Percentiles rank a stretch among this genome's conserved stretches.
phyloP scores from a whole-genome alignment of 2,329 filamentous ascomycete genomes.

The Nannizziopsis arthrosporioides region DNA sequence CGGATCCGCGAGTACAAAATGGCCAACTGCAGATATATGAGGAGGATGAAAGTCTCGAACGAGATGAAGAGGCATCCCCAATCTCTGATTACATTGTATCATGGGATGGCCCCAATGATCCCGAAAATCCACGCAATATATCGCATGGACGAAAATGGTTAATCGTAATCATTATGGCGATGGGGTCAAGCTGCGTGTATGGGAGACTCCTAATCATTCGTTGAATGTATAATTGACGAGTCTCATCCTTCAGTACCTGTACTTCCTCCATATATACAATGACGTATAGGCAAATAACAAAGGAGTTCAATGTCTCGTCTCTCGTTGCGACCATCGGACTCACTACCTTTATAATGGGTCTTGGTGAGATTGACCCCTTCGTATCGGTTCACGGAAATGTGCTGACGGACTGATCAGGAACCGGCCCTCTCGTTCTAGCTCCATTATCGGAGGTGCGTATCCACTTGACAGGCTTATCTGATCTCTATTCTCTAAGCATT shows the following conservation, averaged over 20 bases:
- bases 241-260: conserved; percentile 50
- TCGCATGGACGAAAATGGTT: conserved; percentile 59
- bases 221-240: background rate
- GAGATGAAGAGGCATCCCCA: conserved; percentile 16
- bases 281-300: conserved; percentile 65
- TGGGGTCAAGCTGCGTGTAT: conserved; percentile 71
- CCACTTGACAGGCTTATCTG: background rate
- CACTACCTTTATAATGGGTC: conserved; percentile 70
- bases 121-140: conserved; percentile 62
- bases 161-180: conserved; percentile 61
- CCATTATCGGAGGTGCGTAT: conserved; percentile 47
- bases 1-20: conserved; percentile 18
- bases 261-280: conserved; percentile 80
- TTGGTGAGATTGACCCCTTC: conserved; percentile 35
- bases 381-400: background rate
- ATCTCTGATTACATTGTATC: conserved; percentile 53
- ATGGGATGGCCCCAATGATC: conserved; percentile 66
- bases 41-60: conserved; percentile 18
- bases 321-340: conserved; percentile 69
- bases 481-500: background rate
- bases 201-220: conserved; percentile 28
- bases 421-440: conserved; percentile 52
- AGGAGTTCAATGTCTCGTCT: conserved; percentile 59
- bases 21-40: conserved; percentile 18
- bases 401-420: conserved; percentile 26